Conservation (phyloP, 495 filamentous ascomycete species). For the Xylaria intraflava region DNA sequence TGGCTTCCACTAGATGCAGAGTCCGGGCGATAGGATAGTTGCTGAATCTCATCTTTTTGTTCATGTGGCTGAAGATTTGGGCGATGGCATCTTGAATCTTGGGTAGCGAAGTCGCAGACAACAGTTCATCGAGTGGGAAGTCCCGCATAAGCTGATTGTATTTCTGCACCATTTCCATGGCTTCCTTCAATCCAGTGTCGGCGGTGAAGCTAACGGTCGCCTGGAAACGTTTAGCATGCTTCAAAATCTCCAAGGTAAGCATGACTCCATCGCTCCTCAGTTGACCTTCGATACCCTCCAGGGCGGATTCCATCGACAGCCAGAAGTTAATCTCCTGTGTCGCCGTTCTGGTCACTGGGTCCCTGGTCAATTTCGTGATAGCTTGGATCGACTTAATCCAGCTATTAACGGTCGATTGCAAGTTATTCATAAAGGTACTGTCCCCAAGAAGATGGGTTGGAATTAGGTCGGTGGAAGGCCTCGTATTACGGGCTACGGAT, state of each 20-base stretch:
- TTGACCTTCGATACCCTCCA: slow-evolving; percentile 86
- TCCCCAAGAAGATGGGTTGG: slow-evolving; percentile 65
- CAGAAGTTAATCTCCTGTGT: slow-evolving; percentile 98
- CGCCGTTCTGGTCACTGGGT: slow-evolving; percentile 80
- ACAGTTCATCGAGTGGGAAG: slow-evolving; percentile 89
- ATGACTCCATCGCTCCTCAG: slow-evolving; percentile 80
- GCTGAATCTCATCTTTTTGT: slow-evolving; percentile 92
- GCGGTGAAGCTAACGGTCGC: slow-evolving; percentile 92
- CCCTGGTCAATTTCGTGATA: slow-evolving; percentile 90
- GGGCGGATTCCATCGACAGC: slow-evolving; percentile 85
- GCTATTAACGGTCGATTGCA: slow-evolving; percentile 86
- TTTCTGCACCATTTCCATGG: slow-evolving; percentile 89
- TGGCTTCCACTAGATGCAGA: slow-evolving; percentile 93
- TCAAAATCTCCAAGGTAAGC: slow-evolving; percentile 88
- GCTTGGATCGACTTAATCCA: slow-evolving; percentile 98
- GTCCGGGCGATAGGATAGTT: slow-evolving; percentile 90
- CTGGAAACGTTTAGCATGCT: slow-evolving; percentile 92
- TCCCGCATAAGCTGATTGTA: slow-evolving; percentile 98
- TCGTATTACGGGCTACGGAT: slow-evolving; percentile 55
- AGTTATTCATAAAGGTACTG: slow-evolving; percentile 84
- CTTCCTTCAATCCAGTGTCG: slow-evolving; percentile 92
- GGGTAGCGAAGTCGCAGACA: slow-evolving; percentile 81
- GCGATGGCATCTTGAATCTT: slow-evolving; percentile 87
- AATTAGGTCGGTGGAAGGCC: slow-evolving; percentile 69
- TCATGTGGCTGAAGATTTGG: slow-evolving; percentile 85